These are phyloP conservation scores for Claviceps pusilla DNA, from an alignment of 2,329 filamentous ascomycete species.

Conservation along the genomic window DNA sequence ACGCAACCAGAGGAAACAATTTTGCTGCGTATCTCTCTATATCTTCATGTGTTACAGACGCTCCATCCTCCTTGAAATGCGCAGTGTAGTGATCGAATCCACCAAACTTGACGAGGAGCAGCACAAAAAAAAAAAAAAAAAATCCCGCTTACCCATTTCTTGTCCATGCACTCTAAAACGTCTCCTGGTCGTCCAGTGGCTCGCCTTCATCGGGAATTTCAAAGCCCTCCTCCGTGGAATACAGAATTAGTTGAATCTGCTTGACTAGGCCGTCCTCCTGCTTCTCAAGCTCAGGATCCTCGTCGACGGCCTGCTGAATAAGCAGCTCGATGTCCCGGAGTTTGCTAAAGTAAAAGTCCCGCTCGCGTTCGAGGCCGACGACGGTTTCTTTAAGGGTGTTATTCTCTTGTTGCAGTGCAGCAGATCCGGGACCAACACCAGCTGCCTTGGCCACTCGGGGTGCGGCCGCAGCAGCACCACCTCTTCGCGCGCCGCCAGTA, in stretches of 20 bases:
- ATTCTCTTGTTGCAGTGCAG: conserved; percentile 73
- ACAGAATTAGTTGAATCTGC: conserved; percentile 90
- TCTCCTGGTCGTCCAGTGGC: conserved; percentile 62
- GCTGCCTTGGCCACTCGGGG: conserved; percentile 31
- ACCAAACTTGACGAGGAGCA: neutral
- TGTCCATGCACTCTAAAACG: conserved; percentile 36
- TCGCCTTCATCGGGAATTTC: conserved; percentile 76
- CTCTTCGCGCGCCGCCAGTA: conserved; percentile 35
- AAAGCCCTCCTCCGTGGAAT: conserved; percentile 88
- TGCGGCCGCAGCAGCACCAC: conserved; percentile 41
- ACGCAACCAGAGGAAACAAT: neutral
- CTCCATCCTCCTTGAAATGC: neutral
- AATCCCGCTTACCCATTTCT: neutral
- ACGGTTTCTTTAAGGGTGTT: conserved; percentile 86
- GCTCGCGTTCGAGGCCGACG: conserved; percentile 82
- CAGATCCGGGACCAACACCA: conserved; percentile 44
- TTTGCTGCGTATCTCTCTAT: neutral
- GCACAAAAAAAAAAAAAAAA: neutral
- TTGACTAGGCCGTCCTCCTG: conserved; percentile 84
- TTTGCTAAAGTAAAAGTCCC: conserved; percentile 99
- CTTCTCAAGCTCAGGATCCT: conserved; percentile 85
- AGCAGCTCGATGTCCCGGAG: conserved; percentile 90
- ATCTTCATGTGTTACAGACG: neutral
- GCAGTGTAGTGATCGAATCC: neutral
- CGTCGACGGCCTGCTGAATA: conserved; percentile 83